A percentile compares a stretch with the other conserved stretches of the same genome.
Evolutionary conservation across 164 flowering plant species (phyloP).

Genomic region (Annona cherimola): DNA sequence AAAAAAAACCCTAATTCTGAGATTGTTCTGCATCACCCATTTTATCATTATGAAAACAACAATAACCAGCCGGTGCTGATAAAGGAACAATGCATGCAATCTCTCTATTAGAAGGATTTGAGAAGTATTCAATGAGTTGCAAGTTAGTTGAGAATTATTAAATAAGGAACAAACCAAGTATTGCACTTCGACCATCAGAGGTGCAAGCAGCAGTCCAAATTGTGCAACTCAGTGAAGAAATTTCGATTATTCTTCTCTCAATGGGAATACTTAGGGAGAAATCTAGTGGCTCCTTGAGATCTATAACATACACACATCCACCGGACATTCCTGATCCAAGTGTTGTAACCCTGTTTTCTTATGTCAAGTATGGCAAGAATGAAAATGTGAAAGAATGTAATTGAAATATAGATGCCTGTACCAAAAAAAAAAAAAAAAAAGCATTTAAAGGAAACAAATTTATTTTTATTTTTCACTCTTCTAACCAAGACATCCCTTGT

Average conservation of each 20-base stretch:
- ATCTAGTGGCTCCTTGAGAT: constrained; percentile 46
- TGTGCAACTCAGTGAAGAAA: constrained; percentile 52
- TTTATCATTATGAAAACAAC: background rate
- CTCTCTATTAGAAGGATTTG: background rate
- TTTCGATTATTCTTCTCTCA: constrained; percentile 21
- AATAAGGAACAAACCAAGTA: constrained; percentile 47
- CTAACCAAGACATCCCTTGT: background rate
- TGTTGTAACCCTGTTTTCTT: constrained; percentile 56
- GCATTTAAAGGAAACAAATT: background rate
- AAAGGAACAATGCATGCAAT: background rate
- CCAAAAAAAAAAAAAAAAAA: background rate
- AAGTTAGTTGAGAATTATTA: background rate
- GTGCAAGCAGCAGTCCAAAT: constrained; percentile 80
- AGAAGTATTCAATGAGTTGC: background rate
- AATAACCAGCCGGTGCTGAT: background rate
- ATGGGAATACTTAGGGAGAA: constrained; percentile 15
- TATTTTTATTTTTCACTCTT: no score
- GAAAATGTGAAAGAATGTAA: constrained; percentile 7
- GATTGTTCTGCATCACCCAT: background rate
- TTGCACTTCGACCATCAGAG: constrained; percentile 38
- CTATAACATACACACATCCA: constrained; percentile 52
- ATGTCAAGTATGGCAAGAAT: constrained; percentile 39
- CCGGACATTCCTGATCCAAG: constrained; percentile 63
- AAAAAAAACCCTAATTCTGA: no score
- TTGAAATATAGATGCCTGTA: background rate